Conservation (phyloP, 2,329 filamentous ascomycete species). For the Pseudogymnoascus verrucosus region DNA sequence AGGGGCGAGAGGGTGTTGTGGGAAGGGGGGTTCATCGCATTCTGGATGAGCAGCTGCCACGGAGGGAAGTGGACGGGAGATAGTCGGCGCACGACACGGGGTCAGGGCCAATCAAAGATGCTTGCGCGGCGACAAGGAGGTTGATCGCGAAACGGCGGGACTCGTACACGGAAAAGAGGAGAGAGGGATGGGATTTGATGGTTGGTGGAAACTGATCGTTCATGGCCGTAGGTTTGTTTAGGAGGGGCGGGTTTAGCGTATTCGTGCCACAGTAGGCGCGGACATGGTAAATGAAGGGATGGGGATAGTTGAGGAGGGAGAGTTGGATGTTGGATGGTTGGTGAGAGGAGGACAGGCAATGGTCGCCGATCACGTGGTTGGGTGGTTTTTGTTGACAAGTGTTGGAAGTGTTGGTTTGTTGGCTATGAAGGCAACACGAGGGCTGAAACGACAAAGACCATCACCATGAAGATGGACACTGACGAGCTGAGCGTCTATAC, state of each 20-base stretch:
- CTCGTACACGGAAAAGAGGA: neutral
- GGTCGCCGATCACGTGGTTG: neutral
- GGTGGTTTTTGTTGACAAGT: neutral
- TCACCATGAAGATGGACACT: neutral
- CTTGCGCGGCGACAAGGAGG: neutral
- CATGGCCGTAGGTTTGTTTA: neutral
- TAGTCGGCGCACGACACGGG: neutral
- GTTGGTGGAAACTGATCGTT: neutral
- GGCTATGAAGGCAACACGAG: neutral
- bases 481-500: neutral
- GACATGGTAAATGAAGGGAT: slow-evolving; percentile 3
- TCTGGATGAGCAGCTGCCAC: neutral
- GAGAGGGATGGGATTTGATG: neutral
- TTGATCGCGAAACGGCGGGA: neutral
- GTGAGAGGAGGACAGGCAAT: neutral
- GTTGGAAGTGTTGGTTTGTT: neutral
- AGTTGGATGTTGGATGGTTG: neutral
- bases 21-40: neutral
- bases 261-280: neutral
- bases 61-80: neutral
- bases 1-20: neutral
- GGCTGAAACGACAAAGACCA: neutral
- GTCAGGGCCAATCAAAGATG: neutral
- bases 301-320: neutral
- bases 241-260: neutral